These are phyloP conservation scores for Byssothecium circinans DNA, from an alignment of 2,329 filamentous ascomycete species.

Conservation along the genomic window DNA sequence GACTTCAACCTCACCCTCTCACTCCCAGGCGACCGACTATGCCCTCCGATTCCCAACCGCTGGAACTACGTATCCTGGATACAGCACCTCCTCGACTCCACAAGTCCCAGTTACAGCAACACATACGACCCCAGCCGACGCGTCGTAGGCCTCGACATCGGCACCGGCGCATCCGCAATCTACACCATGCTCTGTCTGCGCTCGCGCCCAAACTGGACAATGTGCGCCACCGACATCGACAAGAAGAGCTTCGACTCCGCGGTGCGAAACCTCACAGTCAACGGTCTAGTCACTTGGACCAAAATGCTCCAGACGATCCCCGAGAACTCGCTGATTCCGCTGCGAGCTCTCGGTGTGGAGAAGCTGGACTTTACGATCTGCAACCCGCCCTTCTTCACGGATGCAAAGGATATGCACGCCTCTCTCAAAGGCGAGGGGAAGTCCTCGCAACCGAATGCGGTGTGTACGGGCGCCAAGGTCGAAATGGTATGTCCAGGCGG, in stretches of 20 bases:
- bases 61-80: slow-evolving; percentile 93
- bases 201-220: slow-evolving; percentile 66
- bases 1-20: slow-evolving; percentile 74
- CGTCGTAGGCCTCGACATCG: slow-evolving; percentile 77
- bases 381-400: slow-evolving; percentile 94
- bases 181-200: slow-evolving; percentile 81
- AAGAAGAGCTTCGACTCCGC: slow-evolving; percentile 68
- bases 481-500: slow-evolving; percentile 88
- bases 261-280: slow-evolving; percentile 65
- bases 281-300: slow-evolving; percentile 66
- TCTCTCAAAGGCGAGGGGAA: slow-evolving; percentile 65
- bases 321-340: slow-evolving; percentile 62
- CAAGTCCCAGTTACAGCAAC: slow-evolving; percentile 50
- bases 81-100: slow-evolving; percentile 76
- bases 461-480: slow-evolving; percentile 72
- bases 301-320: slow-evolving; percentile 60
- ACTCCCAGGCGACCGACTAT: slow-evolving; percentile 77
- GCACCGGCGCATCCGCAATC: slow-evolving; percentile 87
- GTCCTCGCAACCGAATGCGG: slow-evolving; percentile 66
- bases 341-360: slow-evolving; percentile 56
- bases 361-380: slow-evolving; percentile 84
- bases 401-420: slow-evolving; percentile 65
- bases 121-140: slow-evolving; percentile 54
- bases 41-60: slow-evolving; percentile 73
- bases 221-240: slow-evolving; percentile 69